Evolutionary conservation across 2,329 filamentous ascomycete species (phyloP).

Genomic region (Beauveria bassiana): DNA sequence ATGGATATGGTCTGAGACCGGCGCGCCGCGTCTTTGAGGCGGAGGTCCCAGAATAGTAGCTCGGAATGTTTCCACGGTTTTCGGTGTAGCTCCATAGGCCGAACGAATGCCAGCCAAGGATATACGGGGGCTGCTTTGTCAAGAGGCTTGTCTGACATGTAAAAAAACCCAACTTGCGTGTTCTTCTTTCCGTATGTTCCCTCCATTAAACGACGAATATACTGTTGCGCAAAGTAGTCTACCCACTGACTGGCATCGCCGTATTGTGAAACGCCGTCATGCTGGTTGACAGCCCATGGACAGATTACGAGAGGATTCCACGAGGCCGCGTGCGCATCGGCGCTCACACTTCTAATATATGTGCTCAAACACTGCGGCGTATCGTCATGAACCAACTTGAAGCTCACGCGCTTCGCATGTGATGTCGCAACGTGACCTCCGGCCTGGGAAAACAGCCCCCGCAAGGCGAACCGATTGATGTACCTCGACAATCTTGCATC

Average conservation of each 20-base stretch:
- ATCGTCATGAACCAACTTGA: not conserved
- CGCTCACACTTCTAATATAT: not conserved
- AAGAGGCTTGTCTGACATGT: constrained; percentile 29
- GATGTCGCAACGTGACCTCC: not conserved
- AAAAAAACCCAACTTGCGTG: constrained; percentile 37
- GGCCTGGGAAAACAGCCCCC: not conserved
- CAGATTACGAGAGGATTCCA: constrained; percentile 1
- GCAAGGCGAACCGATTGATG: constrained; percentile 13
- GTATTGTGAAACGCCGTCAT: not conserved
- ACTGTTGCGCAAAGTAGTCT: not conserved
- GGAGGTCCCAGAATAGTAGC: constrained; percentile 47
- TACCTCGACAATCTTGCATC: constrained; percentile 18
- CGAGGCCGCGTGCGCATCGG: not conserved
- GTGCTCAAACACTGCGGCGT: not conserved
- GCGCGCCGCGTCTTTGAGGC: constrained; percentile 20
- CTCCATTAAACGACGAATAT: not conserved
- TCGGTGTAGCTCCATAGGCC: constrained; percentile 32
- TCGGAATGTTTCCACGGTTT: constrained; percentile 30
- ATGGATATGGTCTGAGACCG: constrained; percentile 13
- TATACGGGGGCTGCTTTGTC: constrained; percentile 25
- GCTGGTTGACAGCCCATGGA: not conserved
- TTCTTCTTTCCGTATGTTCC: constrained; percentile 5
- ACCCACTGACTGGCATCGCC: constrained; percentile 1
- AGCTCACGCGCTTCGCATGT: not conserved
- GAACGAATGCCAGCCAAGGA: constrained; percentile 45